Evolutionary conservation across 108 stramenopile species (phyloP).

Genomic region (Cyclotella sp.): DNA sequence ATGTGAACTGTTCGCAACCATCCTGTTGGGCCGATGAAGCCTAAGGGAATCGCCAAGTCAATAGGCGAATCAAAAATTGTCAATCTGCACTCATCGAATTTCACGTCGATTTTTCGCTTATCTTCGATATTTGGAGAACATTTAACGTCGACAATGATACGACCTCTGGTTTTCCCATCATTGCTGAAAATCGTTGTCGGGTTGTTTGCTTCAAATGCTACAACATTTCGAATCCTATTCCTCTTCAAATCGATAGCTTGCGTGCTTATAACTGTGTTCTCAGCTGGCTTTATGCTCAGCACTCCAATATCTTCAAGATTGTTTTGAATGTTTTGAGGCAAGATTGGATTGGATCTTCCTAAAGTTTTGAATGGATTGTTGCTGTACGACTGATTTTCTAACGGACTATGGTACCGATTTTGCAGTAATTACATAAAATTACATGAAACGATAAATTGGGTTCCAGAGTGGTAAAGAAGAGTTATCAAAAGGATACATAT

Average conservation of each 20-base stretch:
- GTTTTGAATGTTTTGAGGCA: slow-evolving; percentile 71
- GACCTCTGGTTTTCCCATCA: slow-evolving; percentile 44
- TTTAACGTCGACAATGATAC: slow-evolving; percentile 68
- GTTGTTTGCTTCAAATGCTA: slow-evolving; percentile 56
- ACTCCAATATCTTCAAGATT: slow-evolving; percentile 71
- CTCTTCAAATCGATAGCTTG: slow-evolving; percentile 78
- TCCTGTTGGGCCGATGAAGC: slow-evolving; percentile 73
- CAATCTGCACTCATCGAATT: slow-evolving; percentile 74
- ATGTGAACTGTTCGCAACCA: slow-evolving; percentile 80
- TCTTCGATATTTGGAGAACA: slow-evolving; percentile 60
- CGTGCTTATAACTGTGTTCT: slow-evolving; percentile 58
- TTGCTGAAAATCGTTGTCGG: slow-evolving; percentile 40
- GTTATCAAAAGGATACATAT: neutral
- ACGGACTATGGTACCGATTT: slow-evolving; percentile 51
- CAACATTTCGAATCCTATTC: slow-evolving; percentile 74
- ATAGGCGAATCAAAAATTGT: slow-evolving; percentile 56
- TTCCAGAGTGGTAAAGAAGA: neutral
- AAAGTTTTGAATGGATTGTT: slow-evolving; percentile 59
- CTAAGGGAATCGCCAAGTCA: slow-evolving; percentile 64
- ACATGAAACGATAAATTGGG: neutral
- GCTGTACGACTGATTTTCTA: slow-evolving; percentile 88
- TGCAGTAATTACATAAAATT: neutral
- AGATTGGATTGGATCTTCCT: slow-evolving; percentile 72
- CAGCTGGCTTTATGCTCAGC: slow-evolving; percentile 18
- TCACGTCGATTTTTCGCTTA: slow-evolving; percentile 74